These are phyloP conservation scores for Botrytis galanthina DNA, from an alignment of 2,329 filamentous ascomycete genomes.

Conservation along the genomic window DNA sequence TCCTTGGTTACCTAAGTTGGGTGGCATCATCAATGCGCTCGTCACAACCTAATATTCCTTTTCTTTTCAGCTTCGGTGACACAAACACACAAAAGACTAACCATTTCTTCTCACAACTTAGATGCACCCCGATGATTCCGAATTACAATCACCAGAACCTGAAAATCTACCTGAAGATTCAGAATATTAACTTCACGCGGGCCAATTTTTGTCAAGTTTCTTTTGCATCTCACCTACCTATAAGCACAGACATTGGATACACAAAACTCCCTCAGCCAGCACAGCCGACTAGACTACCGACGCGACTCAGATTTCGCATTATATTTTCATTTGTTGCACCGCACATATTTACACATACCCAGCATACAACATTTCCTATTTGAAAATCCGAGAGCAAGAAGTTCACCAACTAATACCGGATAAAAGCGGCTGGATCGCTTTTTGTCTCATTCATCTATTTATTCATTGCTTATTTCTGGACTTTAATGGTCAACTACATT, in stretches of 20 bases:
- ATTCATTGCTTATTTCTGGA: background rate
- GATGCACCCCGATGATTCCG: constrained; percentile 15
- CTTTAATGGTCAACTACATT: background rate
- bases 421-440: constrained; percentile 1
- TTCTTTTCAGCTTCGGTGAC: background rate
- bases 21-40: constrained; percentile 1
- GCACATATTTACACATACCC: background rate
- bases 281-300: background rate
- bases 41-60: background rate
- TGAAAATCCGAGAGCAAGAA: background rate
- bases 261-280: background rate
- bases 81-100: background rate
- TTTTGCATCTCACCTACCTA: background rate
- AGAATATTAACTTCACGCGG: constrained; percentile 2
- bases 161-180: constrained; percentile 1
- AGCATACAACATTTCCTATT: background rate
- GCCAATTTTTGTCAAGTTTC: background rate
- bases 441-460: background rate
- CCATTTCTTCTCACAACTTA: background rate
- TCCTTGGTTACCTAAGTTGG: background rate
- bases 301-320: background rate
- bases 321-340: background rate
- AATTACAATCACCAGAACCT: constrained; percentile 2
- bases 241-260: background rate
- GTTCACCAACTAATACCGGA: constrained; percentile 2